Percentiles rank a stretch among this genome's conserved stretches.
phyloP scores from a whole-genome alignment of 2,329 filamentous ascomycete species.

The Monilinia fructigena region DNA sequence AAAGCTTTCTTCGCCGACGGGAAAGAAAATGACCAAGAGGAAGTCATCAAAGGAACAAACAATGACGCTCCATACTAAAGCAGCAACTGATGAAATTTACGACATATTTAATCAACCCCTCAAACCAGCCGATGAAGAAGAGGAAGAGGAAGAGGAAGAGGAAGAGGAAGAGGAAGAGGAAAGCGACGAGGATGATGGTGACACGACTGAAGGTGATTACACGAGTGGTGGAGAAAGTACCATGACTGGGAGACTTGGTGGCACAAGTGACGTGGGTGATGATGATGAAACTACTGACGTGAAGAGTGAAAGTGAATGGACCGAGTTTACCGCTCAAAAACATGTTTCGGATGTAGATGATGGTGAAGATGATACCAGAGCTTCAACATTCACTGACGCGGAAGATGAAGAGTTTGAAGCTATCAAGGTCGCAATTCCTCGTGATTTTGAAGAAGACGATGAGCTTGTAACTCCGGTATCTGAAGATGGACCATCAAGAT shows the following conservation, averaged over 20 bases:
- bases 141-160: constrained; percentile 37
- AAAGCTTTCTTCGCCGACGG: constrained; percentile 84
- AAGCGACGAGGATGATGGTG: constrained; percentile 61
- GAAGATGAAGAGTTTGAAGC: constrained; percentile 41
- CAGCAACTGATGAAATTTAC: constrained; percentile 96
- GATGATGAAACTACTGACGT: constrained; percentile 57
- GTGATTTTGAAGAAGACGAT: constrained; percentile 39
- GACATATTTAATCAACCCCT: constrained; percentile 92
- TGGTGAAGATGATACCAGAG: constrained; percentile 43
- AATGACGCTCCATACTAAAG: constrained; percentile 94
- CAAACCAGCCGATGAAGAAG: constrained; percentile 41
- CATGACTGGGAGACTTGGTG: constrained; percentile 69
- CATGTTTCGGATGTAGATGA: constrained; percentile 56
- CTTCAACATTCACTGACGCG: constrained; percentile 42
- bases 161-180: no score
- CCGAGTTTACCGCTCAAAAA: constrained; percentile 75
- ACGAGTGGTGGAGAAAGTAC: constrained; percentile 85
- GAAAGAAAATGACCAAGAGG: constrained; percentile 78
- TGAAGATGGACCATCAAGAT: constrained; percentile 40
- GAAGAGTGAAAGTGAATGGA: constrained; percentile 78
- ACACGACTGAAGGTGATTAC: constrained; percentile 68
- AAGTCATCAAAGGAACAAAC: constrained; percentile 71
- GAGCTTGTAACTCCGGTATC: constrained; percentile 49
- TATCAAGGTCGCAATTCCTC: constrained; percentile 39
- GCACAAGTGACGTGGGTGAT: constrained; percentile 59